These are phyloP conservation scores for Marasmius tenuissimus DNA, from an alignment of 1,284 basidiomycete species.

Conservation along the genomic window DNA sequence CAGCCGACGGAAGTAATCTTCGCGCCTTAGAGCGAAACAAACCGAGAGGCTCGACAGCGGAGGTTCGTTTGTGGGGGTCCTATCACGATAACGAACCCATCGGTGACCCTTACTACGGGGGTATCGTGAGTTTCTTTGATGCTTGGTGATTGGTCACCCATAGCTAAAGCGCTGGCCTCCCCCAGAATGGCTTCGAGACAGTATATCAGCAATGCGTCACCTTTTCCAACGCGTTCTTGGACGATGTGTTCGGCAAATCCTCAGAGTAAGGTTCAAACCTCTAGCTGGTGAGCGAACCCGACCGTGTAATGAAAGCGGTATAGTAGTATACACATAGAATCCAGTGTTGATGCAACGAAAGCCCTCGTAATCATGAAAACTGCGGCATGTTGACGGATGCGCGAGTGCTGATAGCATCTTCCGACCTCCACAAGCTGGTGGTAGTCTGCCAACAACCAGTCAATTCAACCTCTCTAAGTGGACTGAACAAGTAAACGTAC, in stretches of 20 bases:
- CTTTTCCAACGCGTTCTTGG: slow-evolving; percentile 75
- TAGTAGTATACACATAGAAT: neutral
- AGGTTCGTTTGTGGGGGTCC: slow-evolving; percentile 72
- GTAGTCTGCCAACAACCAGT: slow-evolving; percentile 54
- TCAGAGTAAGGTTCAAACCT: neutral
- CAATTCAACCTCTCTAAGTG: slow-evolving; percentile 1
- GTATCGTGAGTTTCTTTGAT: slow-evolving; percentile 38
- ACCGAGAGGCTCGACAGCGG: slow-evolving; percentile 56
- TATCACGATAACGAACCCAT: slow-evolving; percentile 66
- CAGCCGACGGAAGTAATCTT: slow-evolving; percentile 68
- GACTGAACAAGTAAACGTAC: slow-evolving; percentile 29
- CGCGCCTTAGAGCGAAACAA: slow-evolving; percentile 54
- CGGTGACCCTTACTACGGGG: slow-evolving; percentile 76
- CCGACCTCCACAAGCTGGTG: slow-evolving; percentile 80
- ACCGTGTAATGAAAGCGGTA: neutral
- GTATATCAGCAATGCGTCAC: slow-evolving; percentile 63
- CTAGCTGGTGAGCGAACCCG: neutral
- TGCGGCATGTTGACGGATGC: slow-evolving; percentile 87
- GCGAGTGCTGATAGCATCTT: slow-evolving; percentile 76
- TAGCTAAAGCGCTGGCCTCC: neutral
- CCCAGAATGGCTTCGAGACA: slow-evolving; percentile 55
- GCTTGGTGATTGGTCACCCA: neutral
- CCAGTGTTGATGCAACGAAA: neutral
- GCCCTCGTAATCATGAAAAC: slow-evolving; percentile 43
- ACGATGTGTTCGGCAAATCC: slow-evolving; percentile 44